Evolutionary conservation across 2,329 filamentous ascomycete species (phyloP).

Genomic region (Xylaria sp.): DNA sequence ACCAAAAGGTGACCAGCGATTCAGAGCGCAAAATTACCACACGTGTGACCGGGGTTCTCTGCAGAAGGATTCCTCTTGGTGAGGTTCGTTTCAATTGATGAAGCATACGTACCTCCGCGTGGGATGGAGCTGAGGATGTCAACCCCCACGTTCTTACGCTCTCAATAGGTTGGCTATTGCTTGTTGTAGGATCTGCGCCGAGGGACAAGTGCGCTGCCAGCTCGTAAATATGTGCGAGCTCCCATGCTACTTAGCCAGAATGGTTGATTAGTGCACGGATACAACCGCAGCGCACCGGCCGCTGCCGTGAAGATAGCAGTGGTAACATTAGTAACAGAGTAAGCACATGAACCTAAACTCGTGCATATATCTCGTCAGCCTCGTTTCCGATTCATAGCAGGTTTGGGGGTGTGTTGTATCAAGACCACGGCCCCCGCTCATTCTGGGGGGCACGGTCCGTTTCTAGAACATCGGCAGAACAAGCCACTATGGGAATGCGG

Average conservation of each 20-base stretch:
- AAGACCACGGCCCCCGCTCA: not conserved
- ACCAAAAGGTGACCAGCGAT: conserved; percentile 6
- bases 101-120: conserved; percentile 11
- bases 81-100: conserved; percentile 18
- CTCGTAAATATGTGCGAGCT: conserved; percentile 25
- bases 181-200: conserved; percentile 24
- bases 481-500: not conserved
- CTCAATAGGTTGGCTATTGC: not conserved
- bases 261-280: not conserved
- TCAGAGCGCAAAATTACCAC: conserved; percentile 21
- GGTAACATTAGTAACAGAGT: not conserved
- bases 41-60: conserved; percentile 26
- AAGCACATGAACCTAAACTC: not conserved
- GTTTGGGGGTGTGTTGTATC: not conserved
- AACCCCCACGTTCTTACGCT: conserved; percentile 15
- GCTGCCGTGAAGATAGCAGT: not conserved
- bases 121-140: conserved; percentile 10
- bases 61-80: conserved; percentile 20
- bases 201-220: conserved; percentile 13
- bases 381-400: not conserved
- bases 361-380: not conserved
- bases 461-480: conserved; percentile 21
- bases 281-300: not conserved
- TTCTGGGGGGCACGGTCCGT: not conserved
- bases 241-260: conserved; percentile 16